These are phyloP conservation scores for Russula lepida DNA, from an alignment of 768 basidiomycete genomes.

Conservation along the genomic window DNA sequence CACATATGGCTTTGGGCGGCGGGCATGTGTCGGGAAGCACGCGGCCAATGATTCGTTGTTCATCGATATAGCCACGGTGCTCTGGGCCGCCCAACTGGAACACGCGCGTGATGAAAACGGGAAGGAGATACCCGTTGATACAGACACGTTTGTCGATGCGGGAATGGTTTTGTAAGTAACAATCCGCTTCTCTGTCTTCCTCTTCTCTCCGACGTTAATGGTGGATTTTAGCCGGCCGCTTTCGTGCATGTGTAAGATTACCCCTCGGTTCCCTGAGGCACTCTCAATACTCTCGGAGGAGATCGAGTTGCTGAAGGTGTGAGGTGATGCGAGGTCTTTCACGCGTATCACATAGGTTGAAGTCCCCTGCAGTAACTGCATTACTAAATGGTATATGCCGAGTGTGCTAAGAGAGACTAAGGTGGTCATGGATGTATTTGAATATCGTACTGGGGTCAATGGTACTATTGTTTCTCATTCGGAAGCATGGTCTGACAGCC, in stretches of 20 bases:
- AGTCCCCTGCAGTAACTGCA: too few species aligned
- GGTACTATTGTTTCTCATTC: too few species aligned
- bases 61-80: constrained; percentile 19
- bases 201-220: too few species aligned
- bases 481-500: neutral
- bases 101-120: constrained; percentile 6
- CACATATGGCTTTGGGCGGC: constrained; percentile 14
- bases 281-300: constrained; percentile 2
- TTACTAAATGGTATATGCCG: too few species aligned
- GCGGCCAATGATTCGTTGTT: constrained; percentile 20
- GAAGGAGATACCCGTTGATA: constrained; percentile 1
- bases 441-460: too few species aligned
- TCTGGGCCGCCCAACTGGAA: constrained; percentile 20
- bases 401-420: too few species aligned
- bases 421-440: too few species aligned
- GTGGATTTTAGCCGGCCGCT: neutral
- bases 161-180: constrained; percentile 17
- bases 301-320: neutral
- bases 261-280: constrained; percentile 9
- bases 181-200: neutral
- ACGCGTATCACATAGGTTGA: too few species aligned
- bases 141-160: neutral
- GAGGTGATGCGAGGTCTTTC: too few species aligned
- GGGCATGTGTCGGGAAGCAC: constrained; percentile 20
- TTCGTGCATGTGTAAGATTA: neutral